These are phyloP conservation scores for Suhomyces sp. DNA, from an alignment of 805 yeast genomes.

Conservation along the genomic window DNA sequence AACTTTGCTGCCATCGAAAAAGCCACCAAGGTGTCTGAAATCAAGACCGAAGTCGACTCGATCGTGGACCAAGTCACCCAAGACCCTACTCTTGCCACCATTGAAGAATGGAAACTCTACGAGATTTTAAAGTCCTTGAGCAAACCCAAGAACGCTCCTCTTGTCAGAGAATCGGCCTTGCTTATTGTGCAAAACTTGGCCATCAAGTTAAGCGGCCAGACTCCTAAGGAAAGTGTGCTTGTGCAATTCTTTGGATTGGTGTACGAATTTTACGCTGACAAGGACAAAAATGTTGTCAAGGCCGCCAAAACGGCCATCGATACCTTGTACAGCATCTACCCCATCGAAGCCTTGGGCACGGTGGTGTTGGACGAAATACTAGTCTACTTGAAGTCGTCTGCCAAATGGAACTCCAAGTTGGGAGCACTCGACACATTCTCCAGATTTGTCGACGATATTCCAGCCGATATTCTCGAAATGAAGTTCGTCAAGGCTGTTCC, in stretches of 20 bases:
- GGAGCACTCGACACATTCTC: constrained; percentile 76
- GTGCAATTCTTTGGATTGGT: constrained; percentile 60
- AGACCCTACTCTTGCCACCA: constrained; percentile 40
- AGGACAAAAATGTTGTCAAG: constrained; percentile 80
- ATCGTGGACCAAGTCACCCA: constrained; percentile 46
- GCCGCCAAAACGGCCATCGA: constrained; percentile 82
- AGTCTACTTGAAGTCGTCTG: constrained; percentile 68
- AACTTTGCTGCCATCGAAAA: constrained; percentile 49
- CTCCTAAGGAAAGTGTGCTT: constrained; percentile 75
- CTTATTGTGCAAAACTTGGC: constrained; percentile 57
- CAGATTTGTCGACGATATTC: constrained; percentile 70
- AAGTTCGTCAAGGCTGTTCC: constrained; percentile 80
- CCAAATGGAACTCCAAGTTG: constrained; percentile 89
- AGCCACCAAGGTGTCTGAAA: constrained; percentile 52
- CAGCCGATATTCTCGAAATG: constrained; percentile 80
- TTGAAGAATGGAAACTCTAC: constrained; percentile 62
- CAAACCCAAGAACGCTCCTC: constrained; percentile 69
- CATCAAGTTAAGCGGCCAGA: constrained; percentile 58
- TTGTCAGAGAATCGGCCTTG: constrained; percentile 76
- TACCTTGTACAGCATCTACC: constrained; percentile 64
- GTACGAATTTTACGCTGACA: constrained; percentile 76
- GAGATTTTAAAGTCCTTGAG: constrained; percentile 63
- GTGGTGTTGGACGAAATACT: constrained; percentile 61
- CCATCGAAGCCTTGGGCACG: constrained; percentile 76
- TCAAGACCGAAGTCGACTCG: constrained; percentile 50